A percentile compares a stretch with the other conserved stretches of the same genome.
These are phyloP conservation scores for Sanguinoderma infundibulare DNA, from an alignment of 1,284 basidiomycete genomes.

Conservation along the genomic window DNA sequence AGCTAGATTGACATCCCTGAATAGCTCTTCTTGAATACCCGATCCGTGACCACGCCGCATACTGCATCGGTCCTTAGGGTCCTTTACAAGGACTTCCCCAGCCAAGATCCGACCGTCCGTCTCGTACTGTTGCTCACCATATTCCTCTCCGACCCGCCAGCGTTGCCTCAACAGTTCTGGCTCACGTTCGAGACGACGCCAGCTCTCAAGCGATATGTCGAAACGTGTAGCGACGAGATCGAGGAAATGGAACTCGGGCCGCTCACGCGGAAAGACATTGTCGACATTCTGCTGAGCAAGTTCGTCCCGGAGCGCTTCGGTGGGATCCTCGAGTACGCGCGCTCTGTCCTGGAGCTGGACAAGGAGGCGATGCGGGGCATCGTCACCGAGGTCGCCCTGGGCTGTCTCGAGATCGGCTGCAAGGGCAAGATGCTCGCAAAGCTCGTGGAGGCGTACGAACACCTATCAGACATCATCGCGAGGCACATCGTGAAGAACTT, in stretches of 20 bases:
- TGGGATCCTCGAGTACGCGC: constrained; percentile 59
- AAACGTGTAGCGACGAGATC: constrained; percentile 42
- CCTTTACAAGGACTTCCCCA: constrained; percentile 68
- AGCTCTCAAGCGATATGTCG: constrained; percentile 34
- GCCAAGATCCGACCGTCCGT: constrained; percentile 58
- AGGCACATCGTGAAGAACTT: constrained; percentile 51
- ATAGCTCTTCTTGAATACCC: constrained; percentile 70
- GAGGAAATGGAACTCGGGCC: constrained; percentile 57
- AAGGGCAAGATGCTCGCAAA: constrained; percentile 72
- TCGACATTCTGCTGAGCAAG: constrained; percentile 66
- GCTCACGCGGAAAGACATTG: constrained; percentile 59
- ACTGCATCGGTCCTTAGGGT: constrained; percentile 58
- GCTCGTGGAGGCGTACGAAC: constrained; percentile 50
- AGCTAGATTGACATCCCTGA: not conserved
- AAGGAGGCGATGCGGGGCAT: constrained; percentile 47
- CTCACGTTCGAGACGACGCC: constrained; percentile 6
- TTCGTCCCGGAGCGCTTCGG: constrained; percentile 62
- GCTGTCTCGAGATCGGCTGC: constrained; percentile 64
- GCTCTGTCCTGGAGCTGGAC: constrained; percentile 47
- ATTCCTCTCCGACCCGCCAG: constrained; percentile 49
- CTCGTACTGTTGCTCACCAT: constrained; percentile 69
- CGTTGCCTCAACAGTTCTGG: constrained; percentile 41
- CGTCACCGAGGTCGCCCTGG: constrained; percentile 55
- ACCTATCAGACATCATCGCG: constrained; percentile 46
- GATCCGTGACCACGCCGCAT: constrained; percentile 57